phyloP scores from a whole-genome alignment of 2,329 filamentous ascomycete species.

The Exophiala alcalophila region DNA sequence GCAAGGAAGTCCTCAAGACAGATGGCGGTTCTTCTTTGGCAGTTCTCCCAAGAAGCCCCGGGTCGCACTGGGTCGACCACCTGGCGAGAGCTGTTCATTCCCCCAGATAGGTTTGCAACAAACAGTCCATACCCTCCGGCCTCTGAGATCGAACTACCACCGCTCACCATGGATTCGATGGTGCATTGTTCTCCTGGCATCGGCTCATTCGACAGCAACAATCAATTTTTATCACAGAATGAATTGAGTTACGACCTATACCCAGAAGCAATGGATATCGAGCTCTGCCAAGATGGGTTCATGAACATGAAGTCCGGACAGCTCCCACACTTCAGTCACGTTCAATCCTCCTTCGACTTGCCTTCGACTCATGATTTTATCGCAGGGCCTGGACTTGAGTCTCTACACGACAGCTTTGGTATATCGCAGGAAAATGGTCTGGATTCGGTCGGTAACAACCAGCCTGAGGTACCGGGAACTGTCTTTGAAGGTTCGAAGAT shows the following conservation, averaged over 20 bases:
- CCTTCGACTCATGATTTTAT: slow-evolving; percentile 6
- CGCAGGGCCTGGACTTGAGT: not conserved
- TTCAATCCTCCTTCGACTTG: slow-evolving; percentile 12
- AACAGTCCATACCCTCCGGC: slow-evolving; percentile 37
- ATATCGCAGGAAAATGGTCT: slow-evolving; percentile 6
- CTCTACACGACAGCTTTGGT: slow-evolving; percentile 3
- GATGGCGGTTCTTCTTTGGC: slow-evolving; percentile 47
- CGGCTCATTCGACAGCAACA: slow-evolving; percentile 13
- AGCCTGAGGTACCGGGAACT: slow-evolving; percentile 3
- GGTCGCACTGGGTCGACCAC: slow-evolving; percentile 44
- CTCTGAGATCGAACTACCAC: slow-evolving; percentile 23
- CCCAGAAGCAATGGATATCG: slow-evolving; percentile 13
- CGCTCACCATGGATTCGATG: slow-evolving; percentile 28
- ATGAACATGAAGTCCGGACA: slow-evolving; percentile 11
- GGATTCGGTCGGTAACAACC: not conserved
- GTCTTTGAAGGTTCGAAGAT: slow-evolving; percentile 15
- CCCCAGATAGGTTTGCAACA: slow-evolving; percentile 35
- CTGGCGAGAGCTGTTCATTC: slow-evolving; percentile 44
- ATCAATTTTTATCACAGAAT: slow-evolving; percentile 15
- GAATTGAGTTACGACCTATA: slow-evolving; percentile 13
- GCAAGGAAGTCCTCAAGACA: slow-evolving; percentile 34
- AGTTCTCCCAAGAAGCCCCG: slow-evolving; percentile 43
- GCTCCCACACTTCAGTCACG: slow-evolving; percentile 4
- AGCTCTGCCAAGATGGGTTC: slow-evolving; percentile 24
- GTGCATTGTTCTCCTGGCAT: slow-evolving; percentile 20